These are phyloP conservation scores for Flaveria ramosissima DNA, from an alignment of 129 eudicot genomes.

Conservation along the genomic window DNA sequence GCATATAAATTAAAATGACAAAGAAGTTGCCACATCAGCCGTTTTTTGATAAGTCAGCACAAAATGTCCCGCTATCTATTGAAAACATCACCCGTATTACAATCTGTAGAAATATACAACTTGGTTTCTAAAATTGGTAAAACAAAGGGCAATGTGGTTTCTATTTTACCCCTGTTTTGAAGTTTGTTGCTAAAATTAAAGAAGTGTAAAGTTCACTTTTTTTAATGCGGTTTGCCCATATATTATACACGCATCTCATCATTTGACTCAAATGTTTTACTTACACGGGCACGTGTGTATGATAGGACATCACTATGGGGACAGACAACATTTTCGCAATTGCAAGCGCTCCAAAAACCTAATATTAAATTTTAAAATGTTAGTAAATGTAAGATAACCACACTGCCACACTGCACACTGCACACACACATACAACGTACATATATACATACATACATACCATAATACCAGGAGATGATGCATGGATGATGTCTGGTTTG, in stretches of 20 bases:
- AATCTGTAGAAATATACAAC: neutral
- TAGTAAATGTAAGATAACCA: neutral
- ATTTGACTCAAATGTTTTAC: constrained; percentile 33
- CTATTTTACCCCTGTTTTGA: neutral
- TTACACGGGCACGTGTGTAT: constrained; percentile 99
- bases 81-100: neutral
- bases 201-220: neutral
- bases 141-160: neutral
- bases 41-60: neutral
- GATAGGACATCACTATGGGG: constrained; percentile 98
- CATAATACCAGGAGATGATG: constrained; percentile 97
- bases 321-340: constrained; percentile 92
- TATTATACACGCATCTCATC: neutral
- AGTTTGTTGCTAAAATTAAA: neutral
- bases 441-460: constrained; percentile 33
- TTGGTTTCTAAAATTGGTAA: neutral
- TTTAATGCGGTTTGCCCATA: neutral
- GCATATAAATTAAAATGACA: neutral
- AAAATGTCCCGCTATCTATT: neutral
- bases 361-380: constrained; percentile 19
- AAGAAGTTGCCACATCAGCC: neutral
- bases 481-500: constrained; percentile 96
- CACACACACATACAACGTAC: neutral
- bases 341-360: constrained; percentile 95
- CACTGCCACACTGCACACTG: neutral